Percentiles rank a stretch among this genome's conserved stretches.
Evolutionary conservation across 768 basidiomycete species (phyloP).

Genomic region (Psilocybe azurescens): DNA sequence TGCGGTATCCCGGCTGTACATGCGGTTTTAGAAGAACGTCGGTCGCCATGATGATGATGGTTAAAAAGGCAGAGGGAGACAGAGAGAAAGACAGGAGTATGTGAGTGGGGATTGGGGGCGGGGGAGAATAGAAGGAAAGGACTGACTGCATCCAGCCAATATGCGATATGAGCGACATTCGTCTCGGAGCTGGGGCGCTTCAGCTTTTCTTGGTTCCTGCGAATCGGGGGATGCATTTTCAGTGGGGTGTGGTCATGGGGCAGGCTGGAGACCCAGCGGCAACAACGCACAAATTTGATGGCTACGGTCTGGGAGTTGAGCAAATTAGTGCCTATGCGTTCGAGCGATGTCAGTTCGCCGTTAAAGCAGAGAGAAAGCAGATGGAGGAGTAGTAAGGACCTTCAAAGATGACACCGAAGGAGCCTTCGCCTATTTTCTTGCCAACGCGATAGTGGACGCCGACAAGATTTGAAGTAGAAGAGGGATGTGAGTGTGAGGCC

Average conservation of each 20-base stretch:
- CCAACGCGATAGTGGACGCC: slow-evolving; percentile 98
- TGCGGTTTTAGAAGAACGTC: background rate
- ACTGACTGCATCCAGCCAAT: slow-evolving; percentile 87
- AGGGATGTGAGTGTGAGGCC: slow-evolving; percentile 63
- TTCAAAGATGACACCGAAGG: slow-evolving; percentile 96
- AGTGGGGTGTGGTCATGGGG: slow-evolving; percentile 8
- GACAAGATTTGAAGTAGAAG: slow-evolving; percentile 78
- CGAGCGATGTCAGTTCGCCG: background rate
- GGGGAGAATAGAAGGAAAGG: slow-evolving; percentile 4
- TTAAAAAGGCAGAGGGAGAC: background rate
- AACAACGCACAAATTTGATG: slow-evolving; percentile 95
- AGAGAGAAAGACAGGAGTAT: slow-evolving; percentile 8
- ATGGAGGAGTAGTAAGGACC: slow-evolving; percentile 42
- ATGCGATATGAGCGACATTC: slow-evolving; percentile 98
- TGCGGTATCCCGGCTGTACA: slow-evolving; percentile 91
- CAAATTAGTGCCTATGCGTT: slow-evolving; percentile 83
- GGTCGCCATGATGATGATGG: background rate
- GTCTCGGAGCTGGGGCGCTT: slow-evolving; percentile 96
- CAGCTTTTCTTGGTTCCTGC: slow-evolving; percentile 92
- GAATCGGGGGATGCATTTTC: slow-evolving; percentile 15
- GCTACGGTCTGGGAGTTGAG: slow-evolving; percentile 99
- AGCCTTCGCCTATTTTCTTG: slow-evolving; percentile 99
- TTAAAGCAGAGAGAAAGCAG: slow-evolving; percentile 3
- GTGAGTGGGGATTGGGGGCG: slow-evolving; percentile 14
- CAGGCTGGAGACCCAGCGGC: slow-evolving; percentile 4